phyloP scores from a whole-genome alignment of 192 early-diverging fungal species.

The Paraglomus brasilianum region DNA sequence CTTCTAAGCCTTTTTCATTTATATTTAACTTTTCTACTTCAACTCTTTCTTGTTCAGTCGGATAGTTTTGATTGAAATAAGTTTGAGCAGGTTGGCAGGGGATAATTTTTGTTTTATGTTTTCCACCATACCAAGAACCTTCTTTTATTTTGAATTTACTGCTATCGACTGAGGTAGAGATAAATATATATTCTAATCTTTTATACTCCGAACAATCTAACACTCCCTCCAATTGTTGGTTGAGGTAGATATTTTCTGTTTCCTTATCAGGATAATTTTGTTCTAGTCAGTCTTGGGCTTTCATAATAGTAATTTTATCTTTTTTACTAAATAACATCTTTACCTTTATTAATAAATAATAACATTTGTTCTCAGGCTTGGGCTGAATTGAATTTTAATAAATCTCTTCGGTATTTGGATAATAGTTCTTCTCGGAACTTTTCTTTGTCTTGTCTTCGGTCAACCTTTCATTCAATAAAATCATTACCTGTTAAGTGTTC shows the following conservation, averaged over 20 bases:
- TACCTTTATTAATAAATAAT: no score
- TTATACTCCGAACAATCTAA: constrained; percentile 9
- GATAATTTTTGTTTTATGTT: no score
- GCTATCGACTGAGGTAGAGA: constrained; percentile 20
- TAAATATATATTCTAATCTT: constrained; percentile 11
- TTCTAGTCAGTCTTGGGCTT: constrained; percentile 11
- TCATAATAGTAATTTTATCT: constrained; percentile 17
- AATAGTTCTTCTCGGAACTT: no score
- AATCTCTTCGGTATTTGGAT: no score
- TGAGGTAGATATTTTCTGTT: constrained; percentile 16
- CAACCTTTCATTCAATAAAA: no score
- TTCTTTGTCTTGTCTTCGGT: no score
- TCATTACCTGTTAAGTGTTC: no score
- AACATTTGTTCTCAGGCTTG: no score
- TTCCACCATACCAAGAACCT: not conserved
- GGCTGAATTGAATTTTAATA: no score
- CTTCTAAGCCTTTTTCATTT: not conserved
- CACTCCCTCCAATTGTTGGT: constrained; percentile 10
- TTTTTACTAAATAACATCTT: no score
- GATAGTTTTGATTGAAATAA: constrained; percentile 10
- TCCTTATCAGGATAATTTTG: constrained; percentile 8
- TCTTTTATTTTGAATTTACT: constrained; percentile 19
- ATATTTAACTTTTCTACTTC: constrained; percentile 4
- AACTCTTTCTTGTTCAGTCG: not conserved
- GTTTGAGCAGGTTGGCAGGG: constrained; percentile 6